Evolutionary conservation across 2,329 filamentous ascomycete species (phyloP).

Genomic region (Trichoderma gracile): DNA sequence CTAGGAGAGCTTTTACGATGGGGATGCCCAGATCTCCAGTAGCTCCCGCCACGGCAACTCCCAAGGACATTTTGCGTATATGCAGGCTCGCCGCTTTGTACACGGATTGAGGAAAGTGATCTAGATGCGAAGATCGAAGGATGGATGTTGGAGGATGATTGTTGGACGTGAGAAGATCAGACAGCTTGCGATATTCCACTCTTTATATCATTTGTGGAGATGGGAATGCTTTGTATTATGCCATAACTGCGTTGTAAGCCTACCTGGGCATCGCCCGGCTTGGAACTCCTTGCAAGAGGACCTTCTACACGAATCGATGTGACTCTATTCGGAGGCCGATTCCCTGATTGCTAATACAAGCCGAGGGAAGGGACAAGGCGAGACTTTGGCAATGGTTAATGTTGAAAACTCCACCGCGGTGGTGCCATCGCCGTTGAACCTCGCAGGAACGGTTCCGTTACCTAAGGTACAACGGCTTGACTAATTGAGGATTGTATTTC

Average conservation of each 20-base stretch:
- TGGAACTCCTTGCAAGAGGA: no score
- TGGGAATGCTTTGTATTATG: no score
- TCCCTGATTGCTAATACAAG: background rate
- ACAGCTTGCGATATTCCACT: background rate
- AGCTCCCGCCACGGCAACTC: constrained; percentile 5
- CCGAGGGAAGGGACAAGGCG: background rate
- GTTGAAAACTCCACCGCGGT: background rate
- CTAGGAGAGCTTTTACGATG: constrained; percentile 1
- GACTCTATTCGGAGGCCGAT: background rate
- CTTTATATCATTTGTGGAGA: background rate
- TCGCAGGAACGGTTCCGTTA: background rate
- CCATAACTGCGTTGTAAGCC: no score
- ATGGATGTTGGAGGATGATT: background rate
- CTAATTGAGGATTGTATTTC: background rate
- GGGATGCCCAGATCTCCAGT: constrained; percentile 1
- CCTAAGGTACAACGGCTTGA: constrained; percentile 2
- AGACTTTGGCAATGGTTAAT: no score
- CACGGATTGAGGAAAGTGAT: no score
- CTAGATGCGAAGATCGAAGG: background rate
- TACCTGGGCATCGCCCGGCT: no score
- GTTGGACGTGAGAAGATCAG: no score
- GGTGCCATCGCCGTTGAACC: background rate
- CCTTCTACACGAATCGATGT: no score
- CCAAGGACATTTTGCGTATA: background rate
- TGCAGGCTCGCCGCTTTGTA: no score